Base-by-base conservation (phyloP, 2,329 filamentous ascomycete genomes). In the Pseudofabraea citricarpa region DNA sequence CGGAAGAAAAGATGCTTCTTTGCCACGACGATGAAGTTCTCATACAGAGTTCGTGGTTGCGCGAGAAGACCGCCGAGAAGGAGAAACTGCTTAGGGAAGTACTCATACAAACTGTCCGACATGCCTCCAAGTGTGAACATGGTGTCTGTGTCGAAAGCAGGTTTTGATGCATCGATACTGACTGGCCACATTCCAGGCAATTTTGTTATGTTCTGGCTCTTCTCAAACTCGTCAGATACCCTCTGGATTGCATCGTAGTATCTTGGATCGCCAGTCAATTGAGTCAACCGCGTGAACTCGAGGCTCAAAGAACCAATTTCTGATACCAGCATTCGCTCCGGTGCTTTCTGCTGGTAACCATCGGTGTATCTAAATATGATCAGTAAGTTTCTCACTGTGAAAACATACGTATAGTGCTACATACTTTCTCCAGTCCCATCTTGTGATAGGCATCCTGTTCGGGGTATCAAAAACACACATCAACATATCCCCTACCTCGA, bases 391-490 rank as follows among this genome's bases (percentile, higher is more conserved):
- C 12, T 3, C 16, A 40, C 12, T 29, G 18, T n/a, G n/a, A n/a
- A n/a, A n/a, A n/a, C n/a, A n/a, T n/a, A n/a, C n/a, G n/a, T n/a
- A n/a, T n/a, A n/a, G n/a, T n/a, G n/a, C n/a, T n/a, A 83, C 52
- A 73, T 74, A 55, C 70, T 65, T 53, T 81, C 73, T 27, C 73
- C 73, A 62, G 36, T 61, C 50, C 57, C 57, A 62, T 19, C 58
- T 53, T 1, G 51, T 44, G 36, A 89, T 70, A 1, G 91, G 90
- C 87, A 97, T 94, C 54, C 89, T 81, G 64, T 97, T 97, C 0
- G 90, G 90, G 0, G 91, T 97, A 65, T 89, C 85, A 57, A 89
- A 89, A 6, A 80, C 77, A 44, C 78, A 75, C 65, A 86, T 85
- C 24, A 89, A 61, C 47, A 89, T 73, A 49, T 88, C 83, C 12